phyloP scores from a whole-genome alignment of 306 rosid genomes.

The Dicorynia guianensis region DNA sequence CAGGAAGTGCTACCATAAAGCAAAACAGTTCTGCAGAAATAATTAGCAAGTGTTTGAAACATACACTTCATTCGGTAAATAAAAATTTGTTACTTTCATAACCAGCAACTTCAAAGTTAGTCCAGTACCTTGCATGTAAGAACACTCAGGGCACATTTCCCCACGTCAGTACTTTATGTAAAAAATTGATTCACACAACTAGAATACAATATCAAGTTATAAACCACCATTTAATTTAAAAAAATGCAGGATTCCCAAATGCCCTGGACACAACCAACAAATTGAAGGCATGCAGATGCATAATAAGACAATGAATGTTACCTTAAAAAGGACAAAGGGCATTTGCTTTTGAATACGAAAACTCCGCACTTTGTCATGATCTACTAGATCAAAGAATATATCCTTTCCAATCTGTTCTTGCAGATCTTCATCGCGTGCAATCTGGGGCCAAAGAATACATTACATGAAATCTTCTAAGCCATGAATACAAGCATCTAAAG shows the following conservation, averaged over 20 bases:
- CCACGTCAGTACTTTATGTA: background rate
- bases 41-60: background rate
- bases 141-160: background rate
- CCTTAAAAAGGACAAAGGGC: conserved; percentile 79
- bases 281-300: background rate
- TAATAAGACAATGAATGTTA: conserved; percentile 25
- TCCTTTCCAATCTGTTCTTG: conserved; percentile 79
- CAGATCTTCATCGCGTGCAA: conserved; percentile 86
- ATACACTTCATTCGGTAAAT: background rate
- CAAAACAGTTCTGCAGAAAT: too few relatives aligned
- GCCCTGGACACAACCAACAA: background rate
- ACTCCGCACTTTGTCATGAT: conserved; percentile 91
- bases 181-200: background rate
- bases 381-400: conserved; percentile 90
- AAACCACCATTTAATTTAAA: background rate
- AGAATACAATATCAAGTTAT: background rate
- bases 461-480: background rate
- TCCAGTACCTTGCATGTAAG: background rate
- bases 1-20: too few relatives aligned
- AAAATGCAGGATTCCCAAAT: conserved; percentile 5
- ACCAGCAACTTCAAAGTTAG: background rate
- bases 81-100: background rate
- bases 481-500: conserved; percentile 24
- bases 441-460: conserved; percentile 53
- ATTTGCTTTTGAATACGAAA: conserved; percentile 78